phyloP scores from a whole-genome alignment of 2,329 filamentous ascomycete species.

The Lasiodiplodia gonubiensis region DNA sequence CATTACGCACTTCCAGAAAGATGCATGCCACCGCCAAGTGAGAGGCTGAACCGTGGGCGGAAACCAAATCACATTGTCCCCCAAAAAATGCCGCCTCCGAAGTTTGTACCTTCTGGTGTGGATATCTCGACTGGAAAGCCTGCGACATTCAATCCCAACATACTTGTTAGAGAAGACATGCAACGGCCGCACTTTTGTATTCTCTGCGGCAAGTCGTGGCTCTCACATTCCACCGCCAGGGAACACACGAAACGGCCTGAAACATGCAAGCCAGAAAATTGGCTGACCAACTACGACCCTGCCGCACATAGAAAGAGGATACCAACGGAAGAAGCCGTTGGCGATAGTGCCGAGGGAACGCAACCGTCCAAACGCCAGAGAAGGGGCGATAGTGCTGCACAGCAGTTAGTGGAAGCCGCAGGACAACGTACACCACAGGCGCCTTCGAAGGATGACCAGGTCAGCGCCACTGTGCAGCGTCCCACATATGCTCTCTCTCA shows the following conservation, averaged over 20 bases:
- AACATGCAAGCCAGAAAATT: not conserved
- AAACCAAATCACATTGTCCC: not conserved
- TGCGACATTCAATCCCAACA: not conserved
- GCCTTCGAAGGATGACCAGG: not conserved
- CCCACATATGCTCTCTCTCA: not conserved
- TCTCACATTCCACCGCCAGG: conserved; percentile 1
- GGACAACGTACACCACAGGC: not conserved
- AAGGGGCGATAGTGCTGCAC: not conserved
- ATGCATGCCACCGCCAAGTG: not conserved
- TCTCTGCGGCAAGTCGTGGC: conserved; percentile 10
- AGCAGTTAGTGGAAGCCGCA: not conserved
- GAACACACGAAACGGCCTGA: not conserved
- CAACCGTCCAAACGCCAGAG: not conserved
- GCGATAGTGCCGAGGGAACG: not conserved
- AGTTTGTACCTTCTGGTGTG: not conserved
- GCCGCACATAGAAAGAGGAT: conserved; percentile 5
- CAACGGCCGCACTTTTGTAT: conserved; percentile 3
- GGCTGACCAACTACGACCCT: conserved; percentile 1
- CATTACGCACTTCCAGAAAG: not conserved
- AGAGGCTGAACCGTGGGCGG: not conserved
- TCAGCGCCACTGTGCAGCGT: not conserved
- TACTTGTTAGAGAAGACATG: conserved; percentile 4
- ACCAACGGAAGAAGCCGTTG: not conserved
- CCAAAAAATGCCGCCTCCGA: not conserved
- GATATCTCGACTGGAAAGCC: not conserved